These are phyloP conservation scores for Neurospora sp. DNA, from an alignment of 495 filamentous ascomycete species.

Conservation along the genomic window DNA sequence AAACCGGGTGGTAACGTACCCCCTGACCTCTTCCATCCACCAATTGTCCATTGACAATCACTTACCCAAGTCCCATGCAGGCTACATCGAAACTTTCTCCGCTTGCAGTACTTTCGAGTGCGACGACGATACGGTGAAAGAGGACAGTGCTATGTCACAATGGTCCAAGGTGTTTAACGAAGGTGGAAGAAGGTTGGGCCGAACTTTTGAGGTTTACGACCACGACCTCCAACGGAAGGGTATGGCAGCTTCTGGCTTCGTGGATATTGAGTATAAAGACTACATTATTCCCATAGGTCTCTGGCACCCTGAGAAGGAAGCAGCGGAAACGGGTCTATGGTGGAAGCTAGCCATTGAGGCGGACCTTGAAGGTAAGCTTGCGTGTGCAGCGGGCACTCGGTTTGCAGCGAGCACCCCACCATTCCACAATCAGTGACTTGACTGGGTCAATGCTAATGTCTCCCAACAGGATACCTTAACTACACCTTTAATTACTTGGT, in stretches of 20 bases:
- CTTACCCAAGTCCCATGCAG: not conserved
- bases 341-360: not conserved
- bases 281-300: conserved; percentile 2
- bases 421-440: not conserved
- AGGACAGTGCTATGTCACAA: conserved; percentile 8
- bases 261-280: conserved; percentile 6
- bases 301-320: not conserved
- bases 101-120: conserved; percentile 9
- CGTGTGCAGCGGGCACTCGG: not conserved
- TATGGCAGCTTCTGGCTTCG: conserved; percentile 33
- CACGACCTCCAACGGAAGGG: conserved; percentile 19
- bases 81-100: conserved; percentile 16
- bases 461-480: not conserved
- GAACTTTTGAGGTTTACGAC: conserved; percentile 14
- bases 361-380: not conserved
- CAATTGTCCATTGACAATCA: not conserved
- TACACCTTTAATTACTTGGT: not conserved
- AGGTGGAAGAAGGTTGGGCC: conserved; percentile 8
- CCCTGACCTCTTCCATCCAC: not conserved
- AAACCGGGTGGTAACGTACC: not conserved
- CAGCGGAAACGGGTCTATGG: not conserved
- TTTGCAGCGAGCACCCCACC: not conserved
- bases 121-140: conserved; percentile 11
- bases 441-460: not conserved
- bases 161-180: conserved; percentile 14